Evolutionary conservation across 805 yeast genomes (phyloP).

Genomic region (Candida incommunis): DNA sequence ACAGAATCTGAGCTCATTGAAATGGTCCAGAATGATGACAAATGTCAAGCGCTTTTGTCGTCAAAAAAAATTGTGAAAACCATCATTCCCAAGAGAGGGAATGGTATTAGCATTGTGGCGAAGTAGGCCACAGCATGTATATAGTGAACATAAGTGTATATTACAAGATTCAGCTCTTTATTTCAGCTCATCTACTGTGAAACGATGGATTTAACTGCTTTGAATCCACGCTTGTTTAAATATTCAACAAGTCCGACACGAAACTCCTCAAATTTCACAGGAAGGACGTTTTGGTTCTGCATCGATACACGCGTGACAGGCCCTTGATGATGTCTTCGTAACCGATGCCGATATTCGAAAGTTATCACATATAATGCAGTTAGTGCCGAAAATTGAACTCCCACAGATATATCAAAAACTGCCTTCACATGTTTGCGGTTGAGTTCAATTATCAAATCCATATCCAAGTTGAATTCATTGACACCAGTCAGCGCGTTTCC

Average conservation of each 20-base stretch:
- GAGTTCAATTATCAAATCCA: background rate
- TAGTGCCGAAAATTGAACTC: background rate
- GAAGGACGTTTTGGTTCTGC: background rate
- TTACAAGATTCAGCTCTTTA: constrained; percentile 3
- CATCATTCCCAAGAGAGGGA: constrained; percentile 25
- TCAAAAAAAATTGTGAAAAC: constrained; percentile 34
- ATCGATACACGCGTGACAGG: background rate
- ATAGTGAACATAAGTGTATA: constrained; percentile 2
- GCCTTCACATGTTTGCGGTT: background rate
- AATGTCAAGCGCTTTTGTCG: constrained; percentile 29
- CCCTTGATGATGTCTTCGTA: background rate
- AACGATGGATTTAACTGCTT: background rate
- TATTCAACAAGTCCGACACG: background rate
- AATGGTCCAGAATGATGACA: constrained; percentile 21
- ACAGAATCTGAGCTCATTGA: constrained; percentile 25
- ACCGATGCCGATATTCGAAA: background rate
- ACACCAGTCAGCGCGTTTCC: background rate
- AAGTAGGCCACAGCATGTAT: background rate
- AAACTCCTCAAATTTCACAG: constrained; percentile 4
- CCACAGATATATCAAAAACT: background rate
- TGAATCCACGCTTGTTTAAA: constrained; percentile 4
- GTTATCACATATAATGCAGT: background rate
- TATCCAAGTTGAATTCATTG: background rate
- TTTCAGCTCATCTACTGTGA: too few relatives aligned
- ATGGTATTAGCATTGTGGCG: constrained; percentile 11